A percentile compares a stretch with the other conserved stretches of the same genome.
Conservation (phyloP, 1,139 yeast genomes). For the Kodamaea suecica region DNA sequence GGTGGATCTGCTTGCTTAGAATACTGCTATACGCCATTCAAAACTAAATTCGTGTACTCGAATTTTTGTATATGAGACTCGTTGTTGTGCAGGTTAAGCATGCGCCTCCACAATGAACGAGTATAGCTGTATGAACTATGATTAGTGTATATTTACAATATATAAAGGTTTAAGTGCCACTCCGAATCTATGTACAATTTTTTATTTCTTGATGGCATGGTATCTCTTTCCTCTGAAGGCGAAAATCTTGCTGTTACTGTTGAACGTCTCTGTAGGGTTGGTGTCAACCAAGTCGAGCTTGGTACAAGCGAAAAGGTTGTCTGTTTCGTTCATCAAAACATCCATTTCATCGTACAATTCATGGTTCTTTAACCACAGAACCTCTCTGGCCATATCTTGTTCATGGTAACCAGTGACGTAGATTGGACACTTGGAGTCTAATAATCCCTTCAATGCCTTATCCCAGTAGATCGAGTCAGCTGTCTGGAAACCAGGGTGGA, state of each 20-base stretch:
- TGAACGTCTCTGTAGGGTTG: constrained; percentile 90
- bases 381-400: constrained; percentile 66
- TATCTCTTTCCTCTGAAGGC: constrained; percentile 96
- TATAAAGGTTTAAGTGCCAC: not conserved
- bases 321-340: constrained; percentile 68
- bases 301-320: constrained; percentile 76
- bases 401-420: constrained; percentile 89
- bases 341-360: constrained; percentile 67
- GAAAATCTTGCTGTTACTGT: constrained; percentile 82
- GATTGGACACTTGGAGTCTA: constrained; percentile 90
- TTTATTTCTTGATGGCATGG: constrained; percentile 60
- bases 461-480: constrained; percentile 82
- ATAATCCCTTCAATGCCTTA: constrained; percentile 75
- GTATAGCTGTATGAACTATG: too few species aligned
- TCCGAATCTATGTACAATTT: not conserved
- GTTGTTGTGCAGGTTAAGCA: too few species aligned
- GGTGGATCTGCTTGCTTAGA: too few species aligned
- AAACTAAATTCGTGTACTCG: not conserved
- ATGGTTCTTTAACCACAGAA: constrained; percentile 68
- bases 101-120: too few species aligned
- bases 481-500: constrained; percentile 93
- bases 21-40: not conserved
- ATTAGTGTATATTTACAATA: not conserved
- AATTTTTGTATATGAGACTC: too few species aligned
- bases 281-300: constrained; percentile 92